phyloP scores from a whole-genome alignment of 2,329 filamentous ascomycete genomes.

The Chrysoporthe puriensis region DNA sequence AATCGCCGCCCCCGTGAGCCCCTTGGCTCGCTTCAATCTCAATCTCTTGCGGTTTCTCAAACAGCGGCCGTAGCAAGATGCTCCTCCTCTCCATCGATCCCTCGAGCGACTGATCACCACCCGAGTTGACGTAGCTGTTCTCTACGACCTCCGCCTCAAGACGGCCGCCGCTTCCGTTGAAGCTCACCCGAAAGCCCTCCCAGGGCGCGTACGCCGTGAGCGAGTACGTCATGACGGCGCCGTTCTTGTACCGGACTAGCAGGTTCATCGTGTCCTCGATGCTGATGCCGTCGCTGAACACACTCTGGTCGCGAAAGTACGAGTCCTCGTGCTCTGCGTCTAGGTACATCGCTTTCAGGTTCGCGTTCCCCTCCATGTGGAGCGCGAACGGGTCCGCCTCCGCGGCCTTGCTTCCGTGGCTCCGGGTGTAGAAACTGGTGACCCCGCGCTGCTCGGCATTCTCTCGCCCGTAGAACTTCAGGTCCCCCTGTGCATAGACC shows the following conservation, averaged over 20 bases:
- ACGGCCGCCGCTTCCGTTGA: constrained; percentile 62
- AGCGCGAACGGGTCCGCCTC: constrained; percentile 62
- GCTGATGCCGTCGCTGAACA: constrained; percentile 65
- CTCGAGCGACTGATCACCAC: constrained; percentile 59
- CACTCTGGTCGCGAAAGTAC: constrained; percentile 65
- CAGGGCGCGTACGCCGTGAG: constrained; percentile 65
- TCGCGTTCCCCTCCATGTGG: constrained; percentile 54
- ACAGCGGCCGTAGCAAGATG: constrained; percentile 56
- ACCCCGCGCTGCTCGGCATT: constrained; percentile 61
- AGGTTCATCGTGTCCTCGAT: constrained; percentile 69
- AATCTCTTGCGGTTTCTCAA: constrained; percentile 60
- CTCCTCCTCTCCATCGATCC: constrained; percentile 54
- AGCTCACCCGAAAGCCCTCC: constrained; percentile 62
- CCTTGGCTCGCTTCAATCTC: constrained; percentile 56
- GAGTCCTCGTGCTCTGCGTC: constrained; percentile 67
- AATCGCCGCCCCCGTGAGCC: constrained; percentile 64
- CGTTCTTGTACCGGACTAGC: constrained; percentile 59
- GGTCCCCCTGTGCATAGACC: constrained; percentile 61
- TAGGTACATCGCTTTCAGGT: constrained; percentile 62
- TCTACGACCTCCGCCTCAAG: constrained; percentile 66
- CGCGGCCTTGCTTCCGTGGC: constrained; percentile 54
- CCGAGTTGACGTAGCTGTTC: constrained; percentile 64
- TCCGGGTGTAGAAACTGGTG: constrained; percentile 54
- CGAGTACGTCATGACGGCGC: constrained; percentile 62
- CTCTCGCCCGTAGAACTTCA: constrained; percentile 64